Conservation (phyloP, 2,329 filamentous ascomycete genomes). For the Gremmenia infestans region DNA sequence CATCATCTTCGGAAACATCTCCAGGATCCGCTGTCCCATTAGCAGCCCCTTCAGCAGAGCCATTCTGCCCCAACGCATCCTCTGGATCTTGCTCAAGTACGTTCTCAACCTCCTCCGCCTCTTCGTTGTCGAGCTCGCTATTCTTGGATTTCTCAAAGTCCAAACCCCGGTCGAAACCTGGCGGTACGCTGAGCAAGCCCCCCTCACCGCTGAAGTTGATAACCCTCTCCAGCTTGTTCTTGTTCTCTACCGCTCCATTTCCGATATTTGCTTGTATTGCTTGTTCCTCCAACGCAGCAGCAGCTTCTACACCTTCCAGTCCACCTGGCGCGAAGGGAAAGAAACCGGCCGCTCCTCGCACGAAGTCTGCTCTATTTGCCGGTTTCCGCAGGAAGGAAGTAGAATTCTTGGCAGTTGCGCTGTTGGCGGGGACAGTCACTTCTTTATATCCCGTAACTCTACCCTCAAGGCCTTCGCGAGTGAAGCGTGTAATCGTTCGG, state of each 20-base stretch:
- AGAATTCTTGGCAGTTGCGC: conserved; percentile 90
- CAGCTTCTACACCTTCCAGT: conserved; percentile 78
- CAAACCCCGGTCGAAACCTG: conserved; percentile 76
- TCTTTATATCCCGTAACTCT: conserved; percentile 91
- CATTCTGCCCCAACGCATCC: conserved; percentile 27
- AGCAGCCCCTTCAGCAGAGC: conserved; percentile 30
- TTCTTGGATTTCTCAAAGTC: conserved; percentile 61
- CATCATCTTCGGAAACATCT: conserved; percentile 37
- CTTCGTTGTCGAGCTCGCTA: conserved; percentile 50
- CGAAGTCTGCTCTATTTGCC: conserved; percentile 81
- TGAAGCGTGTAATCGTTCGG: conserved; percentile 90
- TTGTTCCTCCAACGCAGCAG: conserved; percentile 78
- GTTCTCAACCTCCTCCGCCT: conserved; percentile 66
- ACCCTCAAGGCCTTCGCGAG: conserved; percentile 84
- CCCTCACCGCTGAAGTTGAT: conserved; percentile 77
- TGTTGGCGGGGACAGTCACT: conserved; percentile 84
- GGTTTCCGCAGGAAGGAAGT: conserved; percentile 85
- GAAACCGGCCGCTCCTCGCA: conserved; percentile 86
- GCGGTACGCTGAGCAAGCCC: conserved; percentile 74
- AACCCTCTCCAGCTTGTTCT: conserved; percentile 68
- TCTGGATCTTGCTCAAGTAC: conserved; percentile 48
- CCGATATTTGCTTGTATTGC: conserved; percentile 48
- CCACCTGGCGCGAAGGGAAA: conserved; percentile 93
- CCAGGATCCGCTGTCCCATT: conserved; percentile 30
- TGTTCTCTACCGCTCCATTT: conserved; percentile 38